phyloP scores from a whole-genome alignment of 179 eudicot species.

The Pouteria campechiana region DNA sequence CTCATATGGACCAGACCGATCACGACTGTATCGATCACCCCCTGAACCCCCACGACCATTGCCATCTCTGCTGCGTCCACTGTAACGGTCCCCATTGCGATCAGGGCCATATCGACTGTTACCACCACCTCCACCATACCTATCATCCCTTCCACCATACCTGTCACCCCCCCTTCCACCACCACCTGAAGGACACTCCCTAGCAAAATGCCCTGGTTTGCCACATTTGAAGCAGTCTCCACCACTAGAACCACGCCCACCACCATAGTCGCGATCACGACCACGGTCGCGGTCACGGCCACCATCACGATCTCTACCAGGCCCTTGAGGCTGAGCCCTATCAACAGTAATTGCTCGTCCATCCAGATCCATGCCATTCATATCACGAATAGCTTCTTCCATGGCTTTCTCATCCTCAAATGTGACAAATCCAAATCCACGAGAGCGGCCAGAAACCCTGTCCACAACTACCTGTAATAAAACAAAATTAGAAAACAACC shows the following conservation, averaged over 20 bases:
- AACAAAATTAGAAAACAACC: background rate
- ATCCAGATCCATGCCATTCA: constrained; percentile 91
- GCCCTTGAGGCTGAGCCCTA: constrained; percentile 70
- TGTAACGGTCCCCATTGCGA: constrained; percentile 39
- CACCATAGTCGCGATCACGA: constrained; percentile 48
- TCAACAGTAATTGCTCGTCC: constrained; percentile 94
- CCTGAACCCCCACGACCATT: constrained; percentile 68
- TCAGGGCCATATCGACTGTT: constrained; percentile 46
- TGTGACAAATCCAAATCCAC: constrained; percentile 95
- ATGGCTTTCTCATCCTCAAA: constrained; percentile 78
- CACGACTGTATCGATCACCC: constrained; percentile 64
- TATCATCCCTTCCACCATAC: constrained; percentile 61
- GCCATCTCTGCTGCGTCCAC: constrained; percentile 57
- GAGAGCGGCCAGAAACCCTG: constrained; percentile 82
- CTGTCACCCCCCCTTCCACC: constrained; percentile 65
- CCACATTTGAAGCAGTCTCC: constrained; percentile 93
- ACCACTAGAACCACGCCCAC: constrained; percentile 50
- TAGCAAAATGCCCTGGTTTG: constrained; percentile 96
- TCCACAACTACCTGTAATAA: constrained; percentile 66
- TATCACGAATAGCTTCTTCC: constrained; percentile 92
- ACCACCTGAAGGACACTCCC: constrained; percentile 82
- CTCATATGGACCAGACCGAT: constrained; percentile 95
- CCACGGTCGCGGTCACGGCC: constrained; percentile 44
- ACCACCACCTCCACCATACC: constrained; percentile 39
- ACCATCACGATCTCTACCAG: constrained; percentile 58